These are phyloP conservation scores for Coniochaeta ligniaria DNA, from an alignment of 2,329 filamentous ascomycete genomes.

Conservation along the genomic window DNA sequence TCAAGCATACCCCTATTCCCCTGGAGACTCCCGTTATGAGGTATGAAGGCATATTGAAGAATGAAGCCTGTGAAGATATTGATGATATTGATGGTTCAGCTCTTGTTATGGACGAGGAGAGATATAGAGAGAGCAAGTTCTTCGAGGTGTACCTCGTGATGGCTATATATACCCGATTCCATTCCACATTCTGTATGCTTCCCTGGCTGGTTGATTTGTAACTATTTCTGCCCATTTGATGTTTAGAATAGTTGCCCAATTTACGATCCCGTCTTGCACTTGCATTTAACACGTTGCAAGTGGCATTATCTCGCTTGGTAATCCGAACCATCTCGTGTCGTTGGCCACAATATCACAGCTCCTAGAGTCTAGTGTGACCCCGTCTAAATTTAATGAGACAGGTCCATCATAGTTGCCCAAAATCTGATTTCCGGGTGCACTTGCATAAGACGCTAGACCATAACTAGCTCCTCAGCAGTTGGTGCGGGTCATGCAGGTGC, in stretches of 20 bases:
- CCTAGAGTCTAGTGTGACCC: no score
- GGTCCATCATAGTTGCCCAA: not conserved
- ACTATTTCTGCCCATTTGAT: not conserved
- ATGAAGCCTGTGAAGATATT: not conserved
- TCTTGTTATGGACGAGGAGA: not conserved
- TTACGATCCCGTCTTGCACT: not conserved
- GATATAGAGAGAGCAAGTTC: not conserved
- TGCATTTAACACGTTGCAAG: not conserved
- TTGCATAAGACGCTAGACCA: not conserved
- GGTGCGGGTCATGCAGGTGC: not conserved
- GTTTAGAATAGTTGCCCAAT: not conserved
- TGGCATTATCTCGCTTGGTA: not conserved
- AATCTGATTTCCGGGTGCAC: not conserved
- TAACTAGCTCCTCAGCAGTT: not conserved
- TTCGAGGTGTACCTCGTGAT: not conserved
- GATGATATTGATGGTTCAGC: not conserved
- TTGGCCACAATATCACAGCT: not conserved
- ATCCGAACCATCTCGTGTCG: no score
- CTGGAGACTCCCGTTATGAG: conserved; percentile 13
- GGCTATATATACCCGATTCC: not conserved
- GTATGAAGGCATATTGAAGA: conserved; percentile 14
- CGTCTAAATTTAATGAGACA: not conserved
- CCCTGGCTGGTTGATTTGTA: not conserved
- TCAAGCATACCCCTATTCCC: conserved; percentile 14
- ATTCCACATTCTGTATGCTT: not conserved